Evolutionary conservation across 148 eudicot species (phyloP).

Genomic region (Chenopodium formosanum): DNA sequence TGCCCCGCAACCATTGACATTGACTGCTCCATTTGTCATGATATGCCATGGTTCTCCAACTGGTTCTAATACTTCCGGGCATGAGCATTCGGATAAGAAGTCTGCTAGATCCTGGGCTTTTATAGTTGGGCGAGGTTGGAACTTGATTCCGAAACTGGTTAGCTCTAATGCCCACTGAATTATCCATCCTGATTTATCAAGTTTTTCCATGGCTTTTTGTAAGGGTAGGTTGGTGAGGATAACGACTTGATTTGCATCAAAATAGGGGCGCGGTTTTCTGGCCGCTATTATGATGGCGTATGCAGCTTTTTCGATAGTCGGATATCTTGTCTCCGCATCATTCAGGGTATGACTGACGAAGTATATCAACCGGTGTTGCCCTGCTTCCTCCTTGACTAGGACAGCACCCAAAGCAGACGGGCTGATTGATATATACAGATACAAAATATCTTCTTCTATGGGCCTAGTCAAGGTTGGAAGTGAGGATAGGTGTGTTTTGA

Average conservation of each 20-base stretch:
- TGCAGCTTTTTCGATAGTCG: neutral
- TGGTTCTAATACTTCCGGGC: neutral
- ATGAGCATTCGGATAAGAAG: neutral
- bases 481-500: too few species aligned
- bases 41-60: neutral
- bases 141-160: neutral
- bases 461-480: too few species aligned
- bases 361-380: too few species aligned
- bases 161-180: neutral
- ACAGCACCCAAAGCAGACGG: too few species aligned
- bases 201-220: neutral
- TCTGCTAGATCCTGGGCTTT: neutral
- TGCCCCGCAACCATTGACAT: neutral
- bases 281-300: neutral
- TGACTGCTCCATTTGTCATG: neutral
- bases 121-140: neutral
- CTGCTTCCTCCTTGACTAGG: too few species aligned
- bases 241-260: too few species aligned
- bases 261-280: neutral
- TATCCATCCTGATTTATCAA: neutral
- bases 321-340: neutral
- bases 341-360: neutral
- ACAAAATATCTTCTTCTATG: too few species aligned
- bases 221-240: neutral
- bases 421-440: too few species aligned